phyloP scores from a whole-genome alignment of 2,329 filamentous ascomycete genomes.

The Aspergillus sp. region DNA sequence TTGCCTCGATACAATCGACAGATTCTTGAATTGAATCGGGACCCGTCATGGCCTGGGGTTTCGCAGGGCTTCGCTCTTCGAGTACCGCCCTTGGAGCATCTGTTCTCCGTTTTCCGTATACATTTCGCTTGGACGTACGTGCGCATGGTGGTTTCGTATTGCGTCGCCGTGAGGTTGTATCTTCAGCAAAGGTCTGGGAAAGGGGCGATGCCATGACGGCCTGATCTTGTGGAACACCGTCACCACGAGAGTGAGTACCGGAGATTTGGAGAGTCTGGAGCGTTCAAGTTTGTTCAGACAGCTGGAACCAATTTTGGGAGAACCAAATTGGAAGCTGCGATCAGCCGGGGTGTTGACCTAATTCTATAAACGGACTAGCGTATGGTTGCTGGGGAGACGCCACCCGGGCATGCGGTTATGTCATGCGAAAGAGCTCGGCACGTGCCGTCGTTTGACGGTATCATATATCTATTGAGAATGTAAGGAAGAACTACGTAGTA shows the following conservation, averaged over 20 bases:
- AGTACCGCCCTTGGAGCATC: constrained; percentile 39
- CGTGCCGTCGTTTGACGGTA: neutral
- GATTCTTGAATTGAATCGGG: constrained; percentile 10
- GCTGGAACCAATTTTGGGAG: neutral
- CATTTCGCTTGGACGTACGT: constrained; percentile 27
- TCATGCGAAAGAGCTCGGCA: neutral
- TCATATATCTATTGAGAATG: neutral
- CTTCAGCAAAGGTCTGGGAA: constrained; percentile 11
- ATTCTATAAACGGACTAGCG: neutral
- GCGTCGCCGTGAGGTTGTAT: constrained; percentile 21
- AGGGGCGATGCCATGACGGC: constrained; percentile 12
- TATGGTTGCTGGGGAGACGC: neutral
- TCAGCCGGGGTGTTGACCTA: neutral
- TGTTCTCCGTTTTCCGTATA: constrained; percentile 36
- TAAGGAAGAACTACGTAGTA: neutral
- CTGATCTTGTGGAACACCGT: neutral
- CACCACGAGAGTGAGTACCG: neutral
- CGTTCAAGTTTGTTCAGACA: neutral
- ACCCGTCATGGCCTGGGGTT: constrained; percentile 5
- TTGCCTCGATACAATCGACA: constrained; percentile 25
- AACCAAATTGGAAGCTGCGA: neutral
- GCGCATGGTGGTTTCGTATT: constrained; percentile 24
- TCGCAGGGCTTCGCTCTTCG: constrained; percentile 30
- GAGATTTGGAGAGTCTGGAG: neutral
- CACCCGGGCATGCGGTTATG: neutral